Base-by-base conservation (phyloP, 257 asterid species). In the Rubia yunnanensis region DNA sequence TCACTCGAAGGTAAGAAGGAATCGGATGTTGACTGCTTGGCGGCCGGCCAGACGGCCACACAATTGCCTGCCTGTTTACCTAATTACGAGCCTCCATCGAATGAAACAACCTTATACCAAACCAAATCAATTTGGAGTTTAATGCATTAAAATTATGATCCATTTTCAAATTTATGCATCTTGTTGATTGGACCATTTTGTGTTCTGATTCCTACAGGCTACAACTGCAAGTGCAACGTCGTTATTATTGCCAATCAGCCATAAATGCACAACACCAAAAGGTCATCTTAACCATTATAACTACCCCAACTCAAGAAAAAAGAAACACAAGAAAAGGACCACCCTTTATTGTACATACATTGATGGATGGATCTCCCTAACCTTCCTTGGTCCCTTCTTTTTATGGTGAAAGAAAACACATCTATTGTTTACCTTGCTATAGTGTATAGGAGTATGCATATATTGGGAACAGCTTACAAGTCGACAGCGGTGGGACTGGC, bases 31-130 rank as follows among this genome's bases (percentile, higher is more conserved):
- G 52, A 2, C 7, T 44, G 5, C 6, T 44, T 44, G 52, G 52
- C 23, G 66, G 66, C 66, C 52, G 66, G 66, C 32, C 32, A 22
- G 52, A 24, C 30, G 59, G 57, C 57, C 59, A 53, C 17, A 53
- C 66, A 15, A 61, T 36, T 23, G 9, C 44, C 18, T 23, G 18
- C 24, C 26, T 1, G 30, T 5, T 30, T 10, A 35, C 39, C 30
- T 7, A 60, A 60, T 34, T 24, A 11, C 13, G 20, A 35, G 35
- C 2, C 11, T n/a, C 17, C n/a, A 6, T 24, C 17, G 34, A 55
- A 10, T 3, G 60, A 24, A 34, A 55, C 60, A 55, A 26, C 60
- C 34, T 15, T 13, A 55, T 34, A 24, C 60, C 60, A 34, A 55
- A 26, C 60, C 8, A 55, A 55, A 55, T 23, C 60, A 55, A 23